Percentiles rank a stretch among this genome's conserved stretches.
Conservation (phyloP, 805 yeast species). For the Metschnikowia kunwiensis region DNA sequence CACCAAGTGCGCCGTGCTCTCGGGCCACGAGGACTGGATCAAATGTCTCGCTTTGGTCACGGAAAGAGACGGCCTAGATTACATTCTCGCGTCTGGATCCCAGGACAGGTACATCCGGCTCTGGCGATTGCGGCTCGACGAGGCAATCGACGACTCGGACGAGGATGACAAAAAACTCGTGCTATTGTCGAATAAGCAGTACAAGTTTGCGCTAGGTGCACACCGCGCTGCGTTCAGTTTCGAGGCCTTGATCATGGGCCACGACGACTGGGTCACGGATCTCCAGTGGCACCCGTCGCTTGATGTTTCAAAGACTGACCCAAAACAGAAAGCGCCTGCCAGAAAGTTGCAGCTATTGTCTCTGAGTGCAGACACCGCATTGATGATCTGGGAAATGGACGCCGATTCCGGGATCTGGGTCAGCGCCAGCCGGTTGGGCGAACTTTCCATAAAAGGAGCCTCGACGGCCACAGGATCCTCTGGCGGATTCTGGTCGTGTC, state of each 20-base stretch:
- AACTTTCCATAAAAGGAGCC: conserved; percentile 92
- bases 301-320: neutral
- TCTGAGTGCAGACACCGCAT: conserved; percentile 87
- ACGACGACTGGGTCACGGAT: conserved; percentile 95
- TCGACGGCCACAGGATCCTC: conserved; percentile 96
- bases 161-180: conserved; percentile 52
- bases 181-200: conserved; percentile 68
- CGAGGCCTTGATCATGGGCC: conserved; percentile 95
- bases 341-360: conserved; percentile 61
- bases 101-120: conserved; percentile 90
- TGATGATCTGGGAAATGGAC: conserved; percentile 94
- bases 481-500: conserved; percentile 59
- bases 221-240: conserved; percentile 60
- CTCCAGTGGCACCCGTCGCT: conserved; percentile 70
- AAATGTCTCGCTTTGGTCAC: conserved; percentile 63
- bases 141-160: conserved; percentile 52
- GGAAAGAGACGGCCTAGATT: conserved; percentile 46
- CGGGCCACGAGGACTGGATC: conserved; percentile 98
- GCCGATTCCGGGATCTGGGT: conserved; percentile 85
- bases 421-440: conserved; percentile 78
- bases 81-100: conserved; percentile 80
- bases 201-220: conserved; percentile 44
- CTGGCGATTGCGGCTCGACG: conserved; percentile 71
- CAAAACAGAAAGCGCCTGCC: conserved; percentile 9
- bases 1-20: conserved; percentile 49